Evolutionary conservation across 306 rosid species (phyloP).

Genomic region (Trifolium dubium): DNA sequence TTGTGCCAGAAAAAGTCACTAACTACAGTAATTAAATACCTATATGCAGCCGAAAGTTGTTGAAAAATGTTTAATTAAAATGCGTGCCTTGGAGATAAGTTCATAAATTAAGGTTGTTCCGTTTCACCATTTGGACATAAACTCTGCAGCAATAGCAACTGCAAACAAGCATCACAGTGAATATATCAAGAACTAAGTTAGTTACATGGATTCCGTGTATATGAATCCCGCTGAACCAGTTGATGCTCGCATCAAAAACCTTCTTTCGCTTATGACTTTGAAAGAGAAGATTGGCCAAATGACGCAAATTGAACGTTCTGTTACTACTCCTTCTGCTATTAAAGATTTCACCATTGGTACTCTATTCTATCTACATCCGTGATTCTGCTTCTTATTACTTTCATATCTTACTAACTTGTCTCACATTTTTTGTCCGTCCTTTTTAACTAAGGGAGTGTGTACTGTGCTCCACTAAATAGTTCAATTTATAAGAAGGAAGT

Average conservation of each 20-base stretch:
- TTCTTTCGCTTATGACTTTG: constrained; percentile 75
- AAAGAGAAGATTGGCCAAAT: constrained; percentile 64
- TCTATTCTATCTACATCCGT: neutral
- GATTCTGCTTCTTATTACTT: neutral
- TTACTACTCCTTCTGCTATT: constrained; percentile 54
- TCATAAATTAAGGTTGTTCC: constrained; percentile 1
- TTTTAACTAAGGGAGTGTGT: constrained; percentile 51
- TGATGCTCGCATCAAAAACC: constrained; percentile 69
- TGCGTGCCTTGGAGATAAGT: neutral
- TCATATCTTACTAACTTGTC: neutral
- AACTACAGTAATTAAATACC: neutral
- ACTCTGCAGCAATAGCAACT: neutral
- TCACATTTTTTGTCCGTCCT: neutral
- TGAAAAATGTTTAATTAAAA: neutral
- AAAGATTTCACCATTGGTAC: constrained; percentile 52
- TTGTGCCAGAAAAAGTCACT: neutral
- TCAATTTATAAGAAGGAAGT: constrained; percentile 55
- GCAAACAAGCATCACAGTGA: neutral
- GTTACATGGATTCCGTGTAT: constrained; percentile 46
- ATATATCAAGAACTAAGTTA: neutral
- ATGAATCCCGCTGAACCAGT: constrained; percentile 52
- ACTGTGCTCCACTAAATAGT: constrained; percentile 67
- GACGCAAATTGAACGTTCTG: constrained; percentile 71
- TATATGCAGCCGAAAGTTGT: neutral
- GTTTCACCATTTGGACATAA: neutral